A percentile compares a stretch with the other conserved stretches of the same genome.
These are phyloP conservation scores for Neobulgaria alba DNA, from an alignment of 2,329 filamentous ascomycete genomes.

Conservation along the genomic window DNA sequence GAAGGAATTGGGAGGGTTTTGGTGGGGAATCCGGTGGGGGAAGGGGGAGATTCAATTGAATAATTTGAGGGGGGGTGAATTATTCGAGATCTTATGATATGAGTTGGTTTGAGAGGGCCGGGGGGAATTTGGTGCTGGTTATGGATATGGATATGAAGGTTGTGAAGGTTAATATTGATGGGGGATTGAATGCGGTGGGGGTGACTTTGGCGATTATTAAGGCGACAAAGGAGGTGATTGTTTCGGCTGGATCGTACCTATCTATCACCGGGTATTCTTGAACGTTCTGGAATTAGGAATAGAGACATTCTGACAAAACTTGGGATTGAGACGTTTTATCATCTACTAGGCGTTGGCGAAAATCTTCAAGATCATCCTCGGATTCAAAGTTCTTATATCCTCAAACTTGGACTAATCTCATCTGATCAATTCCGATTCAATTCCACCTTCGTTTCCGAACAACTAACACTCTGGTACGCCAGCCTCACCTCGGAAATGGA, in stretches of 20 bases:
- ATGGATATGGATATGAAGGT: conserved; percentile 87
- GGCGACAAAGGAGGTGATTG: conserved; percentile 36
- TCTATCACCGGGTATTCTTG: conserved; percentile 43
- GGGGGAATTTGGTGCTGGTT: too few relatives aligned
- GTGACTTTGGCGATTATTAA: conserved; percentile 8
- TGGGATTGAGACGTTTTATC: conserved; percentile 35
- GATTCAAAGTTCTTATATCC: conserved; percentile 18
- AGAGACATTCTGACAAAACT: conserved; percentile 35
- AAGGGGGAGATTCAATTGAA: too few relatives aligned
- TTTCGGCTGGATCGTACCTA: conserved; percentile 43
- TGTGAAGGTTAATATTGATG: conserved; percentile 53
- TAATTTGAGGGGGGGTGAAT: too few relatives aligned
- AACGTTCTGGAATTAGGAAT: conserved; percentile 42
- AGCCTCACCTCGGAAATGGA: conserved; percentile 10
- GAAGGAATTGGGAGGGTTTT: too few relatives aligned
- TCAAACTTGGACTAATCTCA: conserved; percentile 13
- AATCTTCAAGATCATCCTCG: conserved; percentile 38
- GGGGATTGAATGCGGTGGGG: conserved; percentile 13
- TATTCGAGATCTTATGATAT: too few relatives aligned
- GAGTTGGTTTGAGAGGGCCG: too few relatives aligned
- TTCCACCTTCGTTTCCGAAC: conserved; percentile 25
- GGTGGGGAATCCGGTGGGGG: too few relatives aligned
- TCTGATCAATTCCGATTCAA: conserved; percentile 18
- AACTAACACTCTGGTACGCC: conserved; percentile 26
- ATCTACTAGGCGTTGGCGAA: conserved; percentile 42